Conservation (phyloP, 1,284 basidiomycete species). For the Anthracocystis walkeri region DNA sequence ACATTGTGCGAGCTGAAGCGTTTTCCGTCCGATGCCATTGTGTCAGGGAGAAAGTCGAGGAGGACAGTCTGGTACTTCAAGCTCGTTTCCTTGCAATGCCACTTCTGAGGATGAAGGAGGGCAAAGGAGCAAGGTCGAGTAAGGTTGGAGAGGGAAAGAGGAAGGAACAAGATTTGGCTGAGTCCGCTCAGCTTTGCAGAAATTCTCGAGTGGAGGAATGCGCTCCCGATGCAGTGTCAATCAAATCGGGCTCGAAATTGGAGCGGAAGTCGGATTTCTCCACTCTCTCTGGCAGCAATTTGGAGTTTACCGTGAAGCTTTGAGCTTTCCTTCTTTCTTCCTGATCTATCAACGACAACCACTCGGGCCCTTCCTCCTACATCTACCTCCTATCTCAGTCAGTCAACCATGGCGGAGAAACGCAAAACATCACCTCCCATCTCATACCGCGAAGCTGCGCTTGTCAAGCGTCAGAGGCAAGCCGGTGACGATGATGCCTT, state of each 20-base stretch:
- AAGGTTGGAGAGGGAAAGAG: conserved; percentile 4
- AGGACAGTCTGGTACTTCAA: too few relatives aligned
- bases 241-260: conserved; percentile 9
- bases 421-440: conserved; percentile 59
- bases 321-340: conserved; percentile 15
- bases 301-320: conserved; percentile 3
- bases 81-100: conserved; percentile 14
- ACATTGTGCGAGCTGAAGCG: conserved; percentile 64
- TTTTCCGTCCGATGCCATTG: conserved; percentile 45
- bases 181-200: conserved; percentile 8
- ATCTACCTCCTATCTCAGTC: background rate
- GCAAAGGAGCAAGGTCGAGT: conserved; percentile 8
- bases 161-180: conserved; percentile 14
- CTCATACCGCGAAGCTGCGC: conserved; percentile 39
- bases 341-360: background rate
- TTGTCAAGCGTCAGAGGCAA: conserved; percentile 61
- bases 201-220: conserved; percentile 16
- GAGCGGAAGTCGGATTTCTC: conserved; percentile 31
- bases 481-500: conserved; percentile 37
- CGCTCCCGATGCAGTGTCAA: background rate
- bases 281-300: conserved; percentile 16
- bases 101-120: too few relatives aligned
- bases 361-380: background rate
- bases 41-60: background rate
- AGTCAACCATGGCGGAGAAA: conserved; percentile 59